These are phyloP conservation scores for Leccinum ochraceum DNA, from an alignment of 768 basidiomycete genomes.

Conservation along the genomic window DNA sequence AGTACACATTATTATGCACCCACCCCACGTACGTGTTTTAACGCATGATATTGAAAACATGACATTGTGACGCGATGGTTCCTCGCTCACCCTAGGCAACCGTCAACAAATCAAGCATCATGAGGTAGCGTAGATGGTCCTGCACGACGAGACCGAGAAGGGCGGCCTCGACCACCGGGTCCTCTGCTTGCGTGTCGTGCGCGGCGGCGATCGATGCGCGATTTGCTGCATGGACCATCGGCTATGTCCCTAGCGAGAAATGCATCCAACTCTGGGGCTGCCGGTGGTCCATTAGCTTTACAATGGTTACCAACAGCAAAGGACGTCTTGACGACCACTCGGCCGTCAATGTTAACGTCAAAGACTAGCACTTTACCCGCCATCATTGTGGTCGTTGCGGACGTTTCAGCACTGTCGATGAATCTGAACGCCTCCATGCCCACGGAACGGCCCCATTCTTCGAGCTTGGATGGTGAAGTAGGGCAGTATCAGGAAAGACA, in stretches of 20 bases:
- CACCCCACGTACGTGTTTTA: too few relatives aligned
- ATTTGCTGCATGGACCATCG: slow-evolving; percentile 52
- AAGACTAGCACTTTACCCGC: slow-evolving; percentile 81
- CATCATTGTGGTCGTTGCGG: slow-evolving; percentile 55
- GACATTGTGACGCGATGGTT: too few relatives aligned
- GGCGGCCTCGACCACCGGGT: slow-evolving; percentile 51
- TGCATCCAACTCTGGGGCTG: slow-evolving; percentile 50
- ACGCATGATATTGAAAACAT: too few relatives aligned
- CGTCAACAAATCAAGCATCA: slow-evolving; percentile 67
- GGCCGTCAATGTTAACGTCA: slow-evolving; percentile 62
- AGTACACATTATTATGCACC: too few relatives aligned
- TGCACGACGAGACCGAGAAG: slow-evolving; percentile 47
- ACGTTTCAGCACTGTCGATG: slow-evolving; percentile 52
- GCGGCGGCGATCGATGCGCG: slow-evolving; percentile 20
- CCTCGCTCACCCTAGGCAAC: slow-evolving; percentile 55
- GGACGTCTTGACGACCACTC: slow-evolving; percentile 65
- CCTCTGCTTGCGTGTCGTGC: slow-evolving; percentile 42
- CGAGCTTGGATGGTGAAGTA: too few relatives aligned
- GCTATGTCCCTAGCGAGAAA: slow-evolving; percentile 59
- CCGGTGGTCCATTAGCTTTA: slow-evolving; percentile 47
- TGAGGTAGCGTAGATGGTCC: slow-evolving; percentile 64
- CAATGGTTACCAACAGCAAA: slow-evolving; percentile 55
- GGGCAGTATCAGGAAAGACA: slow-evolving; percentile 21
- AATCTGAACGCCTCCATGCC: slow-evolving; percentile 34
- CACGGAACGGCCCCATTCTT: too few relatives aligned